phyloP scores from a whole-genome alignment of 164 flowering plant genomes.

The Stephania japonica region DNA sequence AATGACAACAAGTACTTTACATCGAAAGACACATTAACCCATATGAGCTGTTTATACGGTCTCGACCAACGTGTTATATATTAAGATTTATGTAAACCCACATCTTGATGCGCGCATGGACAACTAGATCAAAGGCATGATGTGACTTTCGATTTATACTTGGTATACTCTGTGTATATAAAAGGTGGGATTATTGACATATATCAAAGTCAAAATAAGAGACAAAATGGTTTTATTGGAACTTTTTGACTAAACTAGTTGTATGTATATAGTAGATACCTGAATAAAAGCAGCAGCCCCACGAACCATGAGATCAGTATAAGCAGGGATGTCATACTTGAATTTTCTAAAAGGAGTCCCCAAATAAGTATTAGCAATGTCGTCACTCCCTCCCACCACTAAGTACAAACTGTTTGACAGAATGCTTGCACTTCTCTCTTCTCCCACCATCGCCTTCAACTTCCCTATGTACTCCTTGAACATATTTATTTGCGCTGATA shows the following conservation, averaged over 20 bases:
- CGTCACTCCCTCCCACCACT: conserved; percentile 32
- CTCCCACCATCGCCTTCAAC: conserved; percentile 26
- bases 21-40: too few relatives aligned
- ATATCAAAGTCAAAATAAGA: too few relatives aligned
- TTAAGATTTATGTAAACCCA: too few relatives aligned
- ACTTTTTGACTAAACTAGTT: background rate
- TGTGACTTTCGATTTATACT: too few relatives aligned
- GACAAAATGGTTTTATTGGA: background rate
- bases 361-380: conserved; percentile 38
- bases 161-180: too few relatives aligned
- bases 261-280: conserved; percentile 25
- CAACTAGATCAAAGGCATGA: too few relatives aligned
- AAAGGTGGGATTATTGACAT: too few relatives aligned
- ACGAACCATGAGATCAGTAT: conserved; percentile 39
- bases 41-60: too few relatives aligned
- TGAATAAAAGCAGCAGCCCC: conserved; percentile 36
- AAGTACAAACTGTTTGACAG: conserved; percentile 22
- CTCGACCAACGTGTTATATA: too few relatives aligned
- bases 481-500: conserved; percentile 30
- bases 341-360: conserved; percentile 15
- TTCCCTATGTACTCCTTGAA: conserved; percentile 30
- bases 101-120: too few relatives aligned
- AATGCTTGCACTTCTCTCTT: conserved; percentile 17
- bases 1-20: too few relatives aligned
- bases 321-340: conserved; percentile 42